Percentiles rank a stretch among this genome's conserved stretches.
phyloP scores from a whole-genome alignment of 257 asterid genomes.

The Solanum tacnaense region DNA sequence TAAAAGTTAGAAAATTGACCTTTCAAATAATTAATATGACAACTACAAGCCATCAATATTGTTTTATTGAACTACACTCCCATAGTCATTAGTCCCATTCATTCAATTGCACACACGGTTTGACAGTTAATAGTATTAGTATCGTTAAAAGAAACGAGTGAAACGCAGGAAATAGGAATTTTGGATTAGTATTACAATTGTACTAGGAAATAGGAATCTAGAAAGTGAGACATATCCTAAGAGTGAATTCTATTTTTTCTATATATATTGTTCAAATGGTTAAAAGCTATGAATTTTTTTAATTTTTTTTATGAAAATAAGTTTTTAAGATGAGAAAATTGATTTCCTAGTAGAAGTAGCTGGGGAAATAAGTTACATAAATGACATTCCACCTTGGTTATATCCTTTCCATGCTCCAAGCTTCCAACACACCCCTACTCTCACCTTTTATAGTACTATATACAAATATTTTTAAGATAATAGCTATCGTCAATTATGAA shows the following conservation, averaged over 20 bases:
- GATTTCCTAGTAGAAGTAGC: background rate
- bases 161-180: no score
- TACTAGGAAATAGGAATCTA: background rate
- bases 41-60: background rate
- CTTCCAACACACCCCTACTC: no score
- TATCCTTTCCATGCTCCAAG: no score
- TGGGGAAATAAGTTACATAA: background rate
- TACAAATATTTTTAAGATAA: no score
- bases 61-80: background rate
- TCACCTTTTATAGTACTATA: no score
- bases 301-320: no score
- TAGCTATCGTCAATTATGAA: no score
- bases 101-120: background rate
- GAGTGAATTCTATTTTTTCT: no score
- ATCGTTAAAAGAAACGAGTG: no score
- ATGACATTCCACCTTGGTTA: no score
- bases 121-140: background rate
- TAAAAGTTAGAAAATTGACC: background rate
- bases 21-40: background rate
- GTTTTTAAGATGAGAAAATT: background rate
- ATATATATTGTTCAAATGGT: no score
- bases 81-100: background rate
- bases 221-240: background rate
- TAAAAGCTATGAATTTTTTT: no score
- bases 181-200: background rate